Percentiles rank a stretch among this genome's conserved stretches.
Conservation (phyloP, 345 rosid genomes). For the Eutrema heterophyllum region DNA sequence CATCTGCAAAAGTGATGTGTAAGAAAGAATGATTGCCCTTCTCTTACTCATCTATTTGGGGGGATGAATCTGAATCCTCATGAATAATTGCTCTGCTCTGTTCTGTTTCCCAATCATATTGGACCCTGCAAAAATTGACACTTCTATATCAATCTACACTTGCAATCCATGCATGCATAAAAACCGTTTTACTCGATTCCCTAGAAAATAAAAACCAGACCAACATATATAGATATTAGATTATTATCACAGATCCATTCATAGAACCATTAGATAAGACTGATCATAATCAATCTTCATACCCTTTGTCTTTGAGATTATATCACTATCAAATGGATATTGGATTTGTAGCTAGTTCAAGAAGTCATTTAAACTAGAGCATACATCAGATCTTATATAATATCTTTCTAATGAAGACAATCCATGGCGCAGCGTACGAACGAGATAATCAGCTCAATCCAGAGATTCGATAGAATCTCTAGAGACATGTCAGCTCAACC, state of each 20-base stretch:
- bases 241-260: background rate
- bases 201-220: background rate
- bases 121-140: slow-evolving; percentile 28
- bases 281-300: background rate
- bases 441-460: no score
- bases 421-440: no score
- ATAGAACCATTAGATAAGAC: background rate
- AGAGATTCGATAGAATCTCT: no score
- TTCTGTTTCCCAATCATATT: slow-evolving; percentile 24
- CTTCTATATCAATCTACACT: slow-evolving; percentile 15
- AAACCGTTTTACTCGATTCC: slow-evolving; percentile 11
- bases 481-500: no score
- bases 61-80: slow-evolving; percentile 30
- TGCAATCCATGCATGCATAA: slow-evolving; percentile 12
- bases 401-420: background rate
- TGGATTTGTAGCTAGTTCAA: background rate
- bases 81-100: slow-evolving; percentile 22
- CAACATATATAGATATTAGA: background rate
- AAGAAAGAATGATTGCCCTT: slow-evolving; percentile 20
- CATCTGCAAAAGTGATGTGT: slow-evolving; percentile 10
- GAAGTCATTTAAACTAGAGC: slow-evolving; percentile 3
- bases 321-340: background rate
- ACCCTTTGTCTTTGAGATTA: background rate
- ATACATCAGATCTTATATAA: slow-evolving; percentile 2
- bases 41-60: slow-evolving; percentile 1